These are phyloP conservation scores for Phallus indusiatus DNA, from an alignment of 768 basidiomycete species.

Conservation along the genomic window DNA sequence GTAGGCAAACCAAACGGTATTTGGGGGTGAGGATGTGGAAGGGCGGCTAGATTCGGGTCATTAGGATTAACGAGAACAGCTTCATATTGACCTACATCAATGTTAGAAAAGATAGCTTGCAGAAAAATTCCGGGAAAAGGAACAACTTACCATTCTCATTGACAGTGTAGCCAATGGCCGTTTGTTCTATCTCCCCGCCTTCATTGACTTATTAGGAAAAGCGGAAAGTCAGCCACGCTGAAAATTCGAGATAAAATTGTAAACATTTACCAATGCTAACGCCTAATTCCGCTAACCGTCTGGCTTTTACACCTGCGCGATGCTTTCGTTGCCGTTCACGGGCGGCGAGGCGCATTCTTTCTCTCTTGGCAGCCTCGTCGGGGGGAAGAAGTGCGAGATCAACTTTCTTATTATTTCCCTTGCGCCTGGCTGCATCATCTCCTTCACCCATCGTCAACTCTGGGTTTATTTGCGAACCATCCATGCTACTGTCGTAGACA, in stretches of 20 bases:
- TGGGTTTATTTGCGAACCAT: neutral
- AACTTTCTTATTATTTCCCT: neutral
- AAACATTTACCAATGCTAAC: constrained; percentile 54
- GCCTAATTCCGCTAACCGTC: constrained; percentile 72
- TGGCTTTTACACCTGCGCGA: constrained; percentile 65
- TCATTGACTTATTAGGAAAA: neutral
- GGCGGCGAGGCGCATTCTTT: constrained; percentile 66
- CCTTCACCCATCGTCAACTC: neutral
- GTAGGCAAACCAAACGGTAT: constrained; percentile 47
- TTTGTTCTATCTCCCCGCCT: constrained; percentile 5
- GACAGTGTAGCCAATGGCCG: constrained; percentile 35
- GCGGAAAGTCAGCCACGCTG: constrained; percentile 17
- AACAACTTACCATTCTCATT: constrained; percentile 32
- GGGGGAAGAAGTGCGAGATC: constrained; percentile 17
- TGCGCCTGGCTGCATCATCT: neutral
- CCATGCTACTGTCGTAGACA: neutral
- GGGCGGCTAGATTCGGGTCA: constrained; percentile 21
- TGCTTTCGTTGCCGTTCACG: constrained; percentile 79
- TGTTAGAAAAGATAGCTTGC: constrained; percentile 31
- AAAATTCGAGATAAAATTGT: neutral
- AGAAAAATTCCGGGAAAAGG: constrained; percentile 11
- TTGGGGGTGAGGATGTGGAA: constrained; percentile 18
- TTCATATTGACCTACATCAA: constrained; percentile 27
- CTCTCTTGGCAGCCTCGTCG: constrained; percentile 58
- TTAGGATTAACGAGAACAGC: constrained; percentile 21